Conservation (phyloP, 1,284 basidiomycete species). For the Pseudomicrostroma phylloplanum region DNA sequence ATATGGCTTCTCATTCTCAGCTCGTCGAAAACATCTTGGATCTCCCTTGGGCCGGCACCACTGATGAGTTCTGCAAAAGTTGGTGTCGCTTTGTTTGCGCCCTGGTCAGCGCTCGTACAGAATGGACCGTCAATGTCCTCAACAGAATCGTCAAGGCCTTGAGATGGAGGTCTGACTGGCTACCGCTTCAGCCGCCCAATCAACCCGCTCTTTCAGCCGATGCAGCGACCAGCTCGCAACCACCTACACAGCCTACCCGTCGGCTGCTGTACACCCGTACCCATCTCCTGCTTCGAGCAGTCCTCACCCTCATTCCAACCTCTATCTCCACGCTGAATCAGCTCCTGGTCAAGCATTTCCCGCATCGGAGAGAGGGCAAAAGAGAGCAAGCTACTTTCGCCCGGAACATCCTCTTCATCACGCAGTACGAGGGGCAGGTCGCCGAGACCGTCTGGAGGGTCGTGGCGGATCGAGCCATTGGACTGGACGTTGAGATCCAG, state of each 20-base stretch:
- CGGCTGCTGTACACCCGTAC: conserved; percentile 77
- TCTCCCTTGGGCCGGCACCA: conserved; percentile 82
- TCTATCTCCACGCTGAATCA: conserved; percentile 61
- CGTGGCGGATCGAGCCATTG: conserved; percentile 82
- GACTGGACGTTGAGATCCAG: conserved; percentile 97
- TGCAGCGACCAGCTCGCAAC: not conserved
- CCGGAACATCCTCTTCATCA: conserved; percentile 76
- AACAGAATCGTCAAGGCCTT: conserved; percentile 75
- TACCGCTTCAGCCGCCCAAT: not conserved
- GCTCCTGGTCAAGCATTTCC: conserved; percentile 75
- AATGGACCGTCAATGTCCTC: conserved; percentile 80
- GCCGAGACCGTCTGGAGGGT: conserved; percentile 75
- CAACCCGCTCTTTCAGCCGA: not conserved
- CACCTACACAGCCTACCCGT: conserved; percentile 56
- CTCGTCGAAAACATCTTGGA: conserved; percentile 81
- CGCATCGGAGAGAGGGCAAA: conserved; percentile 82
- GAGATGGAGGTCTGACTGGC: conserved; percentile 60
- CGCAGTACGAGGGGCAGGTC: conserved; percentile 82
- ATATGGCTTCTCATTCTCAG: conserved; percentile 65
- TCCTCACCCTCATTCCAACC: conserved; percentile 71
- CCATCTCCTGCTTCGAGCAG: conserved; percentile 74
- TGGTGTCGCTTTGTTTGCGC: conserved; percentile 68
- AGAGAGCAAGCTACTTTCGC: conserved; percentile 81
- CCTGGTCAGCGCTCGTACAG: conserved; percentile 84
- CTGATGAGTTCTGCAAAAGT: conserved; percentile 61